These are phyloP conservation scores for Rhodotorula diobovata DNA, from an alignment of 768 basidiomycete genomes.

Conservation along the genomic window DNA sequence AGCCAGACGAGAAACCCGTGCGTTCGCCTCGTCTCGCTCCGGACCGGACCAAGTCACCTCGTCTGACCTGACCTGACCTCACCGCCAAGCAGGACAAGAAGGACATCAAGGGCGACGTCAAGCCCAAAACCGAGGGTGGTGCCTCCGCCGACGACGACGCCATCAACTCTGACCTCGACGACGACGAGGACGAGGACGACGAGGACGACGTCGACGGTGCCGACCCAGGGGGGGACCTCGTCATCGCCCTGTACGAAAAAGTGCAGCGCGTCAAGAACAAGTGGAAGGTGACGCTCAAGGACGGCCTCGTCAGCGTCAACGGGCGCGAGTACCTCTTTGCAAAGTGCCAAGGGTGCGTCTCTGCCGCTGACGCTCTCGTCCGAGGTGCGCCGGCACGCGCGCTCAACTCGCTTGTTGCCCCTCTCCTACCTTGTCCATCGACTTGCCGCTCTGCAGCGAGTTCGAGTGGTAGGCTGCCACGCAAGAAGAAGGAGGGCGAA, in stretches of 20 bases:
- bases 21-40: conserved; percentile 29
- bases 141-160: conserved; percentile 57
- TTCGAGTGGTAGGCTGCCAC: conserved; percentile 34
- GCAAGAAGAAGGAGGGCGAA: background rate
- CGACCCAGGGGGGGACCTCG: conserved; percentile 73
- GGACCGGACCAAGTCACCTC: background rate
- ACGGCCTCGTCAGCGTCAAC: conserved; percentile 94
- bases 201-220: conserved; percentile 63
- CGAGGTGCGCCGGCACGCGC: background rate
- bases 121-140: conserved; percentile 10
- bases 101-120: conserved; percentile 4
- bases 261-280: conserved; percentile 99
- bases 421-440: background rate
- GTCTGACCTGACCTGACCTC: background rate
- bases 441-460: conserved; percentile 21
- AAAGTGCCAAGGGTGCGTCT: conserved; percentile 84
- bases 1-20: conserved; percentile 26
- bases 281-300: conserved; percentile 95
- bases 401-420: background rate
- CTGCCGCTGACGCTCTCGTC: background rate
- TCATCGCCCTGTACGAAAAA: conserved; percentile 98
- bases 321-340: conserved; percentile 96
- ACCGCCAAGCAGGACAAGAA: conserved; percentile 12
- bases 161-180: conserved; percentile 95
- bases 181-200: conserved; percentile 70